Evolutionary conservation across 2,329 filamentous ascomycete species (phyloP).

Genomic region (Purpureocillium lavendulum): DNA sequence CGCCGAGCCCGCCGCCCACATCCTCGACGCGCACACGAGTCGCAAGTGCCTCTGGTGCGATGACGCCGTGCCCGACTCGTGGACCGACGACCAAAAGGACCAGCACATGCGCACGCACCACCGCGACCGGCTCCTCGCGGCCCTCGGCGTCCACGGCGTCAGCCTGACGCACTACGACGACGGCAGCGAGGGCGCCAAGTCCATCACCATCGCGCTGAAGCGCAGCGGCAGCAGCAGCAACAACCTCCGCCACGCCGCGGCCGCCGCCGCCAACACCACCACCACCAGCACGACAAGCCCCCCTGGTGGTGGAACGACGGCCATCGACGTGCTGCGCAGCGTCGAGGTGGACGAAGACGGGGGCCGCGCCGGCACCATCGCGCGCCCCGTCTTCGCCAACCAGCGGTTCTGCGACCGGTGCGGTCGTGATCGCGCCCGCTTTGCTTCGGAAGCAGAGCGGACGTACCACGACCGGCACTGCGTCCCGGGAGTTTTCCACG

Average conservation of each 20-base stretch:
- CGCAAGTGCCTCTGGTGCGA: slow-evolving; percentile 29
- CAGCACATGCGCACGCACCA: slow-evolving; percentile 23
- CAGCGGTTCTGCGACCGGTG: slow-evolving; percentile 7
- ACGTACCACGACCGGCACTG: slow-evolving; percentile 6
- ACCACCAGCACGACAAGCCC: no score
- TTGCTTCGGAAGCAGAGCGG: slow-evolving; percentile 3
- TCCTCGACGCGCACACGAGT: slow-evolving; percentile 25
- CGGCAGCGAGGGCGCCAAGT: not conserved
- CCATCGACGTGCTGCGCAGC: no score
- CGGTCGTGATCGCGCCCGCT: slow-evolving; percentile 2
- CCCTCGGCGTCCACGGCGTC: slow-evolving; percentile 5
- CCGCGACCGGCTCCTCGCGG: slow-evolving; percentile 9
- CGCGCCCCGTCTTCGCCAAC: not conserved
- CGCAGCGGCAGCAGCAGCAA: not conserved
- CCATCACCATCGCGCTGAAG: slow-evolving; percentile 1
- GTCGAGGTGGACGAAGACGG: not conserved
- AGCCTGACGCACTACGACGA: not conserved
- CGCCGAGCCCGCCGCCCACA: slow-evolving; percentile 1
- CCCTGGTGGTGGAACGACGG: no score
- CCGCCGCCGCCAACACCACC: no score
- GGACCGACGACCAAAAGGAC: slow-evolving; percentile 14
- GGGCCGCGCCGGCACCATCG: not conserved
- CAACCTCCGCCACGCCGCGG: not conserved
- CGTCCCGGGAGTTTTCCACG: not conserved
- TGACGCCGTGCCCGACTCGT: slow-evolving; percentile 19